Percentiles rank a stretch among this genome's conserved stretches.
These are phyloP conservation scores for Chytriomyces sp. DNA, from an alignment of 192 early-diverging fungal genomes.

Conservation along the genomic window DNA sequence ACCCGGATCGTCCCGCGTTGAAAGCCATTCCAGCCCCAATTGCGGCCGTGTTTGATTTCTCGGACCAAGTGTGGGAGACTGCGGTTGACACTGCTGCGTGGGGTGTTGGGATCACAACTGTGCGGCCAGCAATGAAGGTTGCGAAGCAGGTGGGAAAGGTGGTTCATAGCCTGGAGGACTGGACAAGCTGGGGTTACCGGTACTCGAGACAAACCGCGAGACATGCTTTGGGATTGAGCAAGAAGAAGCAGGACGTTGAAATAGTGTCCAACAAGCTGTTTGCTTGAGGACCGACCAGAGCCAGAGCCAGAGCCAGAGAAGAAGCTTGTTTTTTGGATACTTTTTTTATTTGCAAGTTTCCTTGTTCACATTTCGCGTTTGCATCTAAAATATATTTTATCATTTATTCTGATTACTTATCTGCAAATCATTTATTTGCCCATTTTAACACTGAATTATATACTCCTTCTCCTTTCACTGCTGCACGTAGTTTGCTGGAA, in stretches of 20 bases:
- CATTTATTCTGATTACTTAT: not conserved
- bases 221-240: constrained; percentile 16
- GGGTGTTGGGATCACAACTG: constrained; percentile 11
- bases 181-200: constrained; percentile 14
- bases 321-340: not conserved
- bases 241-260: not conserved
- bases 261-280: not conserved
- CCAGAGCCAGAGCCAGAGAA: not conserved
- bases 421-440: not conserved
- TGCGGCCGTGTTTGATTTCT: constrained; percentile 10
- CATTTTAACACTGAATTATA: no score
- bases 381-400: not conserved
- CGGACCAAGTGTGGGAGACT: constrained; percentile 17
- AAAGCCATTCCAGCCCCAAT: constrained; percentile 5
- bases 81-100: constrained; percentile 34
- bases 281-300: not conserved
- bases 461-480: not conserved
- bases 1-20: constrained; percentile 18
- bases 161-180: not conserved
- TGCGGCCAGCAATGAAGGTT: constrained; percentile 11
- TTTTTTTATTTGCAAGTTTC: not conserved
- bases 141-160: constrained; percentile 2
- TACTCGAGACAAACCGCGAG: constrained; percentile 22
- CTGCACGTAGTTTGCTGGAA: constrained; percentile 61
- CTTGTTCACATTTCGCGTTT: not conserved